Base-by-base conservation (phyloP, 164 flowering plant genomes). In the Stephania japonica region DNA sequence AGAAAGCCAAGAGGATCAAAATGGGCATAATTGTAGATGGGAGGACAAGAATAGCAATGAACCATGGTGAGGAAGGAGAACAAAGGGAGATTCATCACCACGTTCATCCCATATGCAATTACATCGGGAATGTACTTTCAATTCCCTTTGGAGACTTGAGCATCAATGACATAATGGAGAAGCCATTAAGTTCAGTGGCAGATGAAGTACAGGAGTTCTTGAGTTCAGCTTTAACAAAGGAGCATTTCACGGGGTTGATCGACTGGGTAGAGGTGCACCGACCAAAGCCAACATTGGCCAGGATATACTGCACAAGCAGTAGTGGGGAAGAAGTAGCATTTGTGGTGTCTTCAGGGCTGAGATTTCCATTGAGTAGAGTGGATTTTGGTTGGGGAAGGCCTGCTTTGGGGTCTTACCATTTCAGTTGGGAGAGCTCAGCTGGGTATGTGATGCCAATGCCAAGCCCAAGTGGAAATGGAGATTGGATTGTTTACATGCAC, bases 401-500 rank as follows among this genome's bases (percentile, higher is more conserved):
- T 18, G 63, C 63, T 56, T 71, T 84, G 10, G 82, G 82, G 74
- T 82, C 84, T 1, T 82, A 78, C 65, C 82, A 84, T 72, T 80
- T 80, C n/a, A 82, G 82, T 0, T 82, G 83, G 83, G 83, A 78
- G 0, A 83, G 84, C 1, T 72, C 77, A 2, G 64, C 82, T 0
- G 83, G 85, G n/a, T 82, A 77, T 25, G 87, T 82, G 67, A 82
- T 84, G 87, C 85, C 85, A 1, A 80, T 82, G 81, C 84, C 84
- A 49, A 84, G 81, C 50, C 75, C 76, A 2, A 61, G 47, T 1
- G 65, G 61, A 56, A 43, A 74, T 3, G 78, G 89, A 70, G 80
- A 84, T 19, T 83, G 90, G 72, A 88, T 87, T 18, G 87, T 89
- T 53, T 84, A 89, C 67, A 72, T 89, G 7, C 83, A 83, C 42